Base-by-base conservation (phyloP, 345 rosid species). In the Salix exigua region DNA sequence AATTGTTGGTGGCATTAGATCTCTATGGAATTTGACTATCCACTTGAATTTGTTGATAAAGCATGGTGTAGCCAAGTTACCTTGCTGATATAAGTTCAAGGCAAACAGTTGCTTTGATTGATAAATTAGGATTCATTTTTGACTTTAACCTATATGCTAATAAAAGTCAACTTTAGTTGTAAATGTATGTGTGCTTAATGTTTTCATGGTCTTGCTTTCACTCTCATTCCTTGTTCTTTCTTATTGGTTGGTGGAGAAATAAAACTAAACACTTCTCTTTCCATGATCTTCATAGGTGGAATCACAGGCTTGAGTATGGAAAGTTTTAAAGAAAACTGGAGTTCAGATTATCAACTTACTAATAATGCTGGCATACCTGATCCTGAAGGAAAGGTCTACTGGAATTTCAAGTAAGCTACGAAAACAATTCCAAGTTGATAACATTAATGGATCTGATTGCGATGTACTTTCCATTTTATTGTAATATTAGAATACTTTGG, bases 301-400 rank as follows among this genome's bases (percentile, higher is more conserved):
- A 78, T 96, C 50, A 93, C 99, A 1, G 96, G 98, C 72, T 87
- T 96, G 90, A 88, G 94, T 60, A 75, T 86, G 80, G 79, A 83
- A 81, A 94, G 95, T 82, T 88, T 96, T 76, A 91, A 86, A 88
- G 91, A 96, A 70, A 94, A 96, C 83, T 94, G 98, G 99, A 76
- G 89, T 79, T 82, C 99, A 53, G 93, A 89, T 72, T 96, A 96
- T 85, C 93, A 91, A 82, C 86, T 87, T 63, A 96, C 99, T 62
- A 96, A 96, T 78, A 63, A 84, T 85, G 99, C 93, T 72, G 99
- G 99, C 75, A 94, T 94, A 82, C 99, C 99, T 84, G 97, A 88
- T 83, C 77, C 90, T 68, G 72, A 87, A 0, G 99, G 99, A 85
- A 70, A 82, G 63, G 88, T 87, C 58, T 78, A 84, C 69, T 96